phyloP scores from a whole-genome alignment of 768 basidiomycete genomes.

The Strobilomyces dryophilus region DNA sequence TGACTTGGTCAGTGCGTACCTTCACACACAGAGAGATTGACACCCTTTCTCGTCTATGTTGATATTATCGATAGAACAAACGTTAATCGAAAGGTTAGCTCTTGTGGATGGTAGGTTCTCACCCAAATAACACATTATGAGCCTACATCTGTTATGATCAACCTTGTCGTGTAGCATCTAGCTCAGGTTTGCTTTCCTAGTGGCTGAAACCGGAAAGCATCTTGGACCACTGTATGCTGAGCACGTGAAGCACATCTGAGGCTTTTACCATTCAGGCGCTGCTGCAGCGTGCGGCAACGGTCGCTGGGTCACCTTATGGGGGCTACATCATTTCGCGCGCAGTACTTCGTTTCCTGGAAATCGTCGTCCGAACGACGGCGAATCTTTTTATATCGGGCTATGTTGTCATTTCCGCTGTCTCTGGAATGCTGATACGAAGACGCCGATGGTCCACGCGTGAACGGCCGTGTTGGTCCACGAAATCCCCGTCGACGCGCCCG shows the following conservation, averaged over 20 bases:
- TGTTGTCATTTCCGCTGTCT: too few relatives aligned
- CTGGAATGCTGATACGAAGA: background rate
- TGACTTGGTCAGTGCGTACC: slow-evolving; percentile 1
- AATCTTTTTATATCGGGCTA: background rate
- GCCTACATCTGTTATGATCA: too few relatives aligned
- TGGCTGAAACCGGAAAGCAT: background rate
- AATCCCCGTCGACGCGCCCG: too few relatives aligned
- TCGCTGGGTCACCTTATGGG: background rate
- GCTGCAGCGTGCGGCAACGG: background rate
- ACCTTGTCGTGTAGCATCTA: too few relatives aligned
- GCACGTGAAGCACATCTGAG: background rate
- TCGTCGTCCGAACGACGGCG: background rate
- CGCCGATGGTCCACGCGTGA: background rate
- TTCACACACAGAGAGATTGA: background rate
- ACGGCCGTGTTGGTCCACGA: background rate
- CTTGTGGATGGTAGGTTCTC: background rate
- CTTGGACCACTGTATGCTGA: background rate
- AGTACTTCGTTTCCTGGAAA: background rate
- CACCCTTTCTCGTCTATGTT: background rate
- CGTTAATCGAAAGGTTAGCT: background rate
- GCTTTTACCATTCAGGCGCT: background rate
- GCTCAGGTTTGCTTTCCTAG: too few relatives aligned
- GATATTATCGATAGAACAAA: background rate
- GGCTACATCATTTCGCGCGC: background rate
- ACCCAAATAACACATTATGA: background rate